Conservation (phyloP, 2,329 filamentous ascomycete species). For the Rugonectria rugulosa region DNA sequence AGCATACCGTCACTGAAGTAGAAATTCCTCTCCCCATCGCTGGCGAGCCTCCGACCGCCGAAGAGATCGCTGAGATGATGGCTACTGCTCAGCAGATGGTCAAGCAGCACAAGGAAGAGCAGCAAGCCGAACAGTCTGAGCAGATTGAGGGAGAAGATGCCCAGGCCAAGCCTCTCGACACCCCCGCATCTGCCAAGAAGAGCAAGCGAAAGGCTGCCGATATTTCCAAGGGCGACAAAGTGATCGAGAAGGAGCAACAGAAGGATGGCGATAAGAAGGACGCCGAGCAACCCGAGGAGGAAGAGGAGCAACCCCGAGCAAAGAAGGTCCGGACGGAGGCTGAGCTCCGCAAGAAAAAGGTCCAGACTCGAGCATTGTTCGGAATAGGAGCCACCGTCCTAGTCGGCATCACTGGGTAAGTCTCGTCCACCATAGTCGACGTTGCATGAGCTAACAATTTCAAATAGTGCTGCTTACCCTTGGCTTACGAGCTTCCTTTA, state of each 20-base stretch:
- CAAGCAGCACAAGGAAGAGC: constrained; percentile 64
- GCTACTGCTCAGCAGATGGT: constrained; percentile 90
- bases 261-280: constrained; percentile 31
- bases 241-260: constrained; percentile 31
- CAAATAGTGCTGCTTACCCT: constrained; percentile 54
- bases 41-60: constrained; percentile 74
- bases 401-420: constrained; percentile 91
- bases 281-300: constrained; percentile 43
- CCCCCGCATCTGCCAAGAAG: constrained; percentile 55
- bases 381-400: constrained; percentile 88
- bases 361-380: constrained; percentile 84
- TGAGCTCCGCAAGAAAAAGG: constrained; percentile 83
- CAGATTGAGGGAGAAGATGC: constrained; percentile 54
- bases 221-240: constrained; percentile 70
- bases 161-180: constrained; percentile 40
- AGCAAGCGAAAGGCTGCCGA: constrained; percentile 80
- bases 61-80: constrained; percentile 84
- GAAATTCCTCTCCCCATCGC: constrained; percentile 70
- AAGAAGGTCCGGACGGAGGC: constrained; percentile 87
- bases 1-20: constrained; percentile 76
- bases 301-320: constrained; percentile 57
- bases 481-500: constrained; percentile 62
- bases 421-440: constrained; percentile 36
- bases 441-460: constrained; percentile 24
- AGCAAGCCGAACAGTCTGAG: constrained; percentile 42